Evolutionary conservation across 352 stramenopile genomes (phyloP), one percentile per base, ranked within the genome.

Genomic region (Globisporangium rhizosaccharum): DNA sequence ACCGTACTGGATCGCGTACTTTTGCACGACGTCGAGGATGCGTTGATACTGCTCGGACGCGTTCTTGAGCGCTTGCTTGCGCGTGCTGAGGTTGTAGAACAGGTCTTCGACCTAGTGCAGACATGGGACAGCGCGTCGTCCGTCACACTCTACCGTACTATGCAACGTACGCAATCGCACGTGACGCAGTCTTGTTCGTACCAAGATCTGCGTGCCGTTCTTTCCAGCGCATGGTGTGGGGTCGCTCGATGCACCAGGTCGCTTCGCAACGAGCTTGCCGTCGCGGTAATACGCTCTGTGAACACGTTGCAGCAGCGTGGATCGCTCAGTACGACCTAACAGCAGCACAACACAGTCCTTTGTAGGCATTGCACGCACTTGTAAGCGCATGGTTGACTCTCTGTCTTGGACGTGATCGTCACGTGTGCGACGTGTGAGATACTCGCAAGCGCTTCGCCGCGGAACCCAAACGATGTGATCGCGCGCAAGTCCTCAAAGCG

Each of bases 31-130:
- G 48, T 97, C 89, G 28, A 99, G 66, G 30, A 98, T 96, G 23
- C 79, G 79, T 54, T 77, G 77, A 68, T 98, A 98, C 69, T 99
- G 96, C 63, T 99, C 96, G 2, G 78, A 85, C 42, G 79, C 70
- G 65, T 96, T 97, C 59, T 96, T 96, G 37, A 99, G 86, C 36
- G 93, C 93, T 49, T 96, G 79, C 56, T 89, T 83, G 26, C 97
- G 80, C 54, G 96, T 97, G 26, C 85, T 90, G 44, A 99, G 81
- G 68, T 99, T 99, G 76, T 99, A 98, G 78, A 99, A 99, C 45
- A 99, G 76, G 72, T 99, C 97, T 55, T 99, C 90, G 10, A 97
- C 90, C 84, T 90, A 37, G 1, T 15, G 0, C 12, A 9, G 1
- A 51, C 30, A 47, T 1, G 8, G 7, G 10, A 12, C 33, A 39